Percentiles rank a stretch among this genome's conserved stretches.
Conservation (phyloP, 805 yeast genomes). For the Candida cerambycidarum region DNA sequence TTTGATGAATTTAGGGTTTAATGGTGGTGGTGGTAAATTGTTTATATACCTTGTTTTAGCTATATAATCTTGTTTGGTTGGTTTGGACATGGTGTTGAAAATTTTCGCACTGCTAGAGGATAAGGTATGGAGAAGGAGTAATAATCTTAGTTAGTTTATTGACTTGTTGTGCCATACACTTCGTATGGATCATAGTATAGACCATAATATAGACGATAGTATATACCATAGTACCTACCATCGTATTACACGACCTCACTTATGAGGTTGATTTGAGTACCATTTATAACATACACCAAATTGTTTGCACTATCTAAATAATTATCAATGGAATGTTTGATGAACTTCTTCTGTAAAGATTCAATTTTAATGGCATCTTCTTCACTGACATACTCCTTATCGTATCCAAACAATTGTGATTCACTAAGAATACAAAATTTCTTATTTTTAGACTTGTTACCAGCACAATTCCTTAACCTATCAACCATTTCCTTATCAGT, state of each 20-base stretch:
- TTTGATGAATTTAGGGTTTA: constrained; percentile 81
- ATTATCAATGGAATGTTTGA: constrained; percentile 7
- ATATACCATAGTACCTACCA: no score
- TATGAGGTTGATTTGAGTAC: constrained; percentile 8
- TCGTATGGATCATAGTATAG: no score
- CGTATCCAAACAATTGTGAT: constrained; percentile 8
- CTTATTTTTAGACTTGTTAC: background rate
- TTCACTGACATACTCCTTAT: background rate
- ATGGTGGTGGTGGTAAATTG: constrained; percentile 88
- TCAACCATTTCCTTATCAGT: constrained; percentile 13
- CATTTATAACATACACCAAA: constrained; percentile 15
- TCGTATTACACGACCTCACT: no score
- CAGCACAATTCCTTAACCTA: constrained; percentile 10
- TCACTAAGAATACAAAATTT: constrained; percentile 12
- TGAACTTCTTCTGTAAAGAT: constrained; percentile 11
- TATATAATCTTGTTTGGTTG: constrained; percentile 69
- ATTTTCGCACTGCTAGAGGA: constrained; percentile 7
- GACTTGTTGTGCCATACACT: no score
- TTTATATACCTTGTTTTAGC: constrained; percentile 84
- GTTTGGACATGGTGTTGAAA: constrained; percentile 18
- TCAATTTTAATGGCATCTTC: constrained; percentile 13
- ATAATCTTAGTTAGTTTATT: no score
- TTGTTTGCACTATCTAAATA: constrained; percentile 13
- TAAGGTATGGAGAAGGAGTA: no score
- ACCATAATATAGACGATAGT: no score